Evolutionary conservation across 345 rosid genomes (phyloP), one percentile per base, ranked within the genome.

Genomic region (Alliaria petiolata): DNA sequence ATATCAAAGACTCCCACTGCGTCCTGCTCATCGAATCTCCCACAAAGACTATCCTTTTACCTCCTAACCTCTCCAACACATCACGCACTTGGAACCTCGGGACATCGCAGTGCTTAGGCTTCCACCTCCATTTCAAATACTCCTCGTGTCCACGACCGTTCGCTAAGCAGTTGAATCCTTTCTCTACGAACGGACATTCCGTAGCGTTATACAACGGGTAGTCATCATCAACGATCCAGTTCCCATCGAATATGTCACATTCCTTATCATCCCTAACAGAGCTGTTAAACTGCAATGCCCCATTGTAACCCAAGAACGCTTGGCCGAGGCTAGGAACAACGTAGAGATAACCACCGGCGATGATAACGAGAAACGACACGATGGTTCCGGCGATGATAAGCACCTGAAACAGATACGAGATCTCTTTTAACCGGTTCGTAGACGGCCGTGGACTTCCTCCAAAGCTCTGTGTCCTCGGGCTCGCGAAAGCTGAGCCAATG

Each of bases 11-110:
- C 76, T 93, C 97, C 98, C 96, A 90, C 49, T 89, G 97, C 1
- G 93, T 87, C 66, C 97, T 86, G 74, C 93, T 85, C 92, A 90
- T 86, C 0, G 95, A 93, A 76, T 93, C 98, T 7, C 97, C 97
- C 34, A 93, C 91, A 71, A 90, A 93, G 36, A 89, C 97, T 49
- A 93, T 65, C 81, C 97, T 83, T 67, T 84, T 90, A 54, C 80
- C 83, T 65, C 85, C 79, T 67, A 93, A 74, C 76, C 74, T 73
- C 83, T 86, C 83, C 78, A 90, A 68, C 2, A 84, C 72, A 45
- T 59, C 56, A 31, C 35, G 42, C 11, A 81, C 88, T 64, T 79
- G 69, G 30, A 93, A 87, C 62, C 86, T 85, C 17, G 88, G 86
- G 30, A 93, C 79, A 44, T 79, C 77, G 56, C 98, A 93, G 43